These are phyloP conservation scores for Lecanosticta acicola DNA, from an alignment of 2,329 filamentous ascomycete genomes.

Conservation along the genomic window DNA sequence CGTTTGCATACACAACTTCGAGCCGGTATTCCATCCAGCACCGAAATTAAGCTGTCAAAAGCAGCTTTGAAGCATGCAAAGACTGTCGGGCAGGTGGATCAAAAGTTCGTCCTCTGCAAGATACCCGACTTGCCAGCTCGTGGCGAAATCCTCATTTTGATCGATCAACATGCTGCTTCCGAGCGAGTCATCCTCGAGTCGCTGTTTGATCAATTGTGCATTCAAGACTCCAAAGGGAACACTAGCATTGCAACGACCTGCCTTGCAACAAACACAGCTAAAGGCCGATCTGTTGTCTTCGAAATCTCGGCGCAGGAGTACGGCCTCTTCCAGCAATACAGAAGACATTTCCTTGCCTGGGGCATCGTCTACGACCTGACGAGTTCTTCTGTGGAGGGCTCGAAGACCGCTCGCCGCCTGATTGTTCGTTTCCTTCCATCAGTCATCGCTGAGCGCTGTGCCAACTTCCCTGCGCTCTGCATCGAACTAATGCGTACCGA, in stretches of 20 bases:
- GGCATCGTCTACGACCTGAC: conserved; percentile 61
- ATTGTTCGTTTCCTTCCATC: conserved; percentile 59
- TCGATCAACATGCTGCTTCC: conserved; percentile 94
- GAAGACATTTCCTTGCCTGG: conserved; percentile 62
- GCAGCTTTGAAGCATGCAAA: conserved; percentile 53
- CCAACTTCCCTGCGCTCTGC: conserved; percentile 63
- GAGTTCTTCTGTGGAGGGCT: not conserved
- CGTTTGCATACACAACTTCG: conserved; percentile 8
- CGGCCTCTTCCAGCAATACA: conserved; percentile 51
- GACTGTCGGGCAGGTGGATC: conserved; percentile 77
- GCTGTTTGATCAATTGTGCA: conserved; percentile 57
- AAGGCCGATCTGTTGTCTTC: conserved; percentile 56
- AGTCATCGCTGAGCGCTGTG: conserved; percentile 70
- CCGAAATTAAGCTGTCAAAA: conserved; percentile 52
- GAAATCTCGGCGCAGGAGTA: conserved; percentile 59
- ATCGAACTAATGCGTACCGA: conserved; percentile 70
- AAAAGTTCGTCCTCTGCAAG: conserved; percentile 77
- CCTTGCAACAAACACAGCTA: conserved; percentile 12
- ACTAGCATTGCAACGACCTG: conserved; percentile 4
- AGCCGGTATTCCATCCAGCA: not conserved
- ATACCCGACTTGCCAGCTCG: conserved; percentile 33
- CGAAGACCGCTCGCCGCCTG: conserved; percentile 9
- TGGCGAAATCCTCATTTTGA: conserved; percentile 55
- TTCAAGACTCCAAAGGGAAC: not conserved
- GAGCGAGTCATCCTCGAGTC: conserved; percentile 76